phyloP scores from a whole-genome alignment of 2,329 filamentous ascomycete species.

The Ceratocystis harringtonii region DNA sequence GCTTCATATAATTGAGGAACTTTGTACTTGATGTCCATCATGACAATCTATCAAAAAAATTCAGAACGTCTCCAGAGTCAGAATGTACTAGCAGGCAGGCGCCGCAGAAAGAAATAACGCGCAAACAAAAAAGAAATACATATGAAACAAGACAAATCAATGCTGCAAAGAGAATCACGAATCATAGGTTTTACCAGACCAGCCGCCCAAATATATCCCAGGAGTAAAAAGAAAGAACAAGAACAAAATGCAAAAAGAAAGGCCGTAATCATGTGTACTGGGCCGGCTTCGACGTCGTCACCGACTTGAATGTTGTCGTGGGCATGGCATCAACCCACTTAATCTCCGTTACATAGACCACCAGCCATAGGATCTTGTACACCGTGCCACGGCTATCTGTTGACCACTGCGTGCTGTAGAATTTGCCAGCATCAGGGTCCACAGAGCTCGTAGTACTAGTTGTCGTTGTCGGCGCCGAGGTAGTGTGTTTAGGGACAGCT shows the following conservation, averaged over 20 bases:
- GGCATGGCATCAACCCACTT: conserved; percentile 26
- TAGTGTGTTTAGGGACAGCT: neutral
- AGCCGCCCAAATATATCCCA: conserved; percentile 3
- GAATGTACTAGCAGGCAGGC: neutral
- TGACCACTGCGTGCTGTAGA: conserved; percentile 37
- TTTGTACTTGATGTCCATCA: neutral
- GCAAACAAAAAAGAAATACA: neutral
- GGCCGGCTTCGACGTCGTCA: neutral
- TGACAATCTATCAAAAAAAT: neutral
- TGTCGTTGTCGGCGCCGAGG: conserved; percentile 15
- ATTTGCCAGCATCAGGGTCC: conserved; percentile 25
- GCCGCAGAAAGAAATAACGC: neutral
- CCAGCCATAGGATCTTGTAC: conserved; percentile 42
- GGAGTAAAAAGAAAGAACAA: neutral
- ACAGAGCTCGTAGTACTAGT: conserved; percentile 19
- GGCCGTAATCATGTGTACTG: neutral
- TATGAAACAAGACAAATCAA: neutral
- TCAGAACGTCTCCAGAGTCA: neutral
- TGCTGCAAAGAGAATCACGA: neutral
- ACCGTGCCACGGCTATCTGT: conserved; percentile 35
- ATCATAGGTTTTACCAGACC: neutral
- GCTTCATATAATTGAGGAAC: neutral
- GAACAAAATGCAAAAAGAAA: neutral
- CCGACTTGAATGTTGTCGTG: neutral
- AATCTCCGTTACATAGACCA: conserved; percentile 40